Conservation (phyloP, 2,329 filamentous ascomycete species). For the Fusarium begoniae region DNA sequence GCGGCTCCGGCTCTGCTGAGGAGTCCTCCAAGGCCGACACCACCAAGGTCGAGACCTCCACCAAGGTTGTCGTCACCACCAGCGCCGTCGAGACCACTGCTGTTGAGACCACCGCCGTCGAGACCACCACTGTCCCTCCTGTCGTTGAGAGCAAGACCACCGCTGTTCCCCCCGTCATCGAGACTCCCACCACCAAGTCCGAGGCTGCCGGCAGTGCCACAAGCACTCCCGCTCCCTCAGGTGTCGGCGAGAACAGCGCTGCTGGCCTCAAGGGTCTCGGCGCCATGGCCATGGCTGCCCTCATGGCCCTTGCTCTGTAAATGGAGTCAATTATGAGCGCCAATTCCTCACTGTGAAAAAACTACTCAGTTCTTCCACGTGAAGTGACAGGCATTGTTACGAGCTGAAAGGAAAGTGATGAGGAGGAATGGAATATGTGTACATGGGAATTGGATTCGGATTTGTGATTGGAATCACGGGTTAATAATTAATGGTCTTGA, state of each 20-base stretch:
- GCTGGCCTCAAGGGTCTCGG: constrained; percentile 45
- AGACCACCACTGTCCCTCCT: constrained; percentile 15
- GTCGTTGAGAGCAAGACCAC: constrained; percentile 21
- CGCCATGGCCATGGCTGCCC: constrained; percentile 46
- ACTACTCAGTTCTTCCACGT: not conserved
- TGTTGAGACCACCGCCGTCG: constrained; percentile 3
- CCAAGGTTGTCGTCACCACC: constrained; percentile 13
- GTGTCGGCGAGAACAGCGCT: constrained; percentile 43
- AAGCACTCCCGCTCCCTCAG: constrained; percentile 21
- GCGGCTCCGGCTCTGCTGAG: constrained; percentile 4
- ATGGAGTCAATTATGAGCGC: constrained; percentile 5
- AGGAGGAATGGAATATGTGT: constrained; percentile 16
- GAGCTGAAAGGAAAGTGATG: constrained; percentile 2
- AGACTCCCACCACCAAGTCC: constrained; percentile 17
- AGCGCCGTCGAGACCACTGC: constrained; percentile 8
- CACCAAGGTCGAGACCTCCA: constrained; percentile 6
- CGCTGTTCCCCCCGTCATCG: constrained; percentile 17
- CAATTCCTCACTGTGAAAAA: not conserved
- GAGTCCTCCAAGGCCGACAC: constrained; percentile 12
- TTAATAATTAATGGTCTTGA: constrained; percentile 35
- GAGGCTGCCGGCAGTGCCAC: not conserved
- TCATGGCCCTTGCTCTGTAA: constrained; percentile 52
- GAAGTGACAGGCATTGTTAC: constrained; percentile 16
- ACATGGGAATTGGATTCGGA: constrained; percentile 4
- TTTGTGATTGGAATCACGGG: constrained; percentile 12